A percentile compares a stretch with the other conserved stretches of the same genome.
phyloP scores from a whole-genome alignment of 805 yeast genomes.

The Blastobotrys parvus region DNA sequence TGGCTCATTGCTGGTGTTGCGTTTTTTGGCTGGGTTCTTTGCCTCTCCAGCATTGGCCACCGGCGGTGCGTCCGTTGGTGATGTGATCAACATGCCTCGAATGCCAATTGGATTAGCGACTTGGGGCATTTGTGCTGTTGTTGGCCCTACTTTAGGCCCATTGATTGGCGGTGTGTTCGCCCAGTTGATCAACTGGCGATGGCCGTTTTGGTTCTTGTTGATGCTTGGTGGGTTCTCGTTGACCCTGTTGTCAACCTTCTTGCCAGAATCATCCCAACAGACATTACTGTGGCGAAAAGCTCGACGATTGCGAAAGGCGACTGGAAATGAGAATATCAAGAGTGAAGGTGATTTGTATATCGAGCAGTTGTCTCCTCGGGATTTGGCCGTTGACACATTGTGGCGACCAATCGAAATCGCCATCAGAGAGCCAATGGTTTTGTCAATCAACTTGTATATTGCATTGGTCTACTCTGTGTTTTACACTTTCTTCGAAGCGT shows the following conservation, averaged over 20 bases:
- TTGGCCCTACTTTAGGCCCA: constrained; percentile 51
- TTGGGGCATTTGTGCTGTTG: constrained; percentile 47
- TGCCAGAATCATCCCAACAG: constrained; percentile 44
- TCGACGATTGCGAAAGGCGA: constrained; percentile 36
- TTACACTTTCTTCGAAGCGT: constrained; percentile 49
- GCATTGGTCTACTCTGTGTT: constrained; percentile 42
- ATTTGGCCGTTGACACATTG: constrained; percentile 12
- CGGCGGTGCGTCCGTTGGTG: constrained; percentile 62
- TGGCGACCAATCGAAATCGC: constrained; percentile 36
- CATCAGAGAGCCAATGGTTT: constrained; percentile 42
- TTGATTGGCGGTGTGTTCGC: constrained; percentile 44
- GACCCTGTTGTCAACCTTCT: constrained; percentile 30
- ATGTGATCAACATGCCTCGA: constrained; percentile 34
- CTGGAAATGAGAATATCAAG: constrained; percentile 40
- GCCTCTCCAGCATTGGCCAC: constrained; percentile 80
- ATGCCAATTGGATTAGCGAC: constrained; percentile 41
- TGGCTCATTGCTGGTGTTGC: constrained; percentile 39
- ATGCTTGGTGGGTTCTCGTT: constrained; percentile 33
- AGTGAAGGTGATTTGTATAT: constrained; percentile 32
- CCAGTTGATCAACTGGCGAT: constrained; percentile 45
- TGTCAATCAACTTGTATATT: constrained; percentile 40
- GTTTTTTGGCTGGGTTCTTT: constrained; percentile 68
- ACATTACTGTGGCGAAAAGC: constrained; percentile 43
- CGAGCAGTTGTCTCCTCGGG: constrained; percentile 1
- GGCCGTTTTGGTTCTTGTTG: constrained; percentile 39